phyloP scores from a whole-genome alignment of 495 filamentous ascomycete genomes.

The Arthonia radiata region DNA sequence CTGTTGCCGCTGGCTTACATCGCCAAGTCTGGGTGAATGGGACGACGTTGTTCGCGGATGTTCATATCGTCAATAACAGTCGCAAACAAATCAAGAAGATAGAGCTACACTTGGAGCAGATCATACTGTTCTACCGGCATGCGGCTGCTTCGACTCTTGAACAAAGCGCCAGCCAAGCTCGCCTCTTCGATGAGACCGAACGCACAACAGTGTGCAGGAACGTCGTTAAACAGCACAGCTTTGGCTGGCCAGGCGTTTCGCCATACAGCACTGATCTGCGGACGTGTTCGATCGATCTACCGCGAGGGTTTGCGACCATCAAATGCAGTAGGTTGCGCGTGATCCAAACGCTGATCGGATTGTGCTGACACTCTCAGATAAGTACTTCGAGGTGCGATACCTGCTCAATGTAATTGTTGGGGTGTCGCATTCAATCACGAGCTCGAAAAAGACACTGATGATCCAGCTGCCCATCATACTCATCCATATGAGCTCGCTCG shows the following conservation, averaged over 20 bases:
- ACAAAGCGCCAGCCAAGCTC: constrained; percentile 21
- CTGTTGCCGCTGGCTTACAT: constrained; percentile 27
- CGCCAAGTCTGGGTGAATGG: constrained; percentile 33
- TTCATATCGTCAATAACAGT: constrained; percentile 24
- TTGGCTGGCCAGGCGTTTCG: constrained; percentile 20
- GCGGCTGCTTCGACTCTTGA: constrained; percentile 23
- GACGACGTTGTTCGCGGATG: constrained; percentile 27
- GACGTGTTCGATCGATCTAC: constrained; percentile 26
- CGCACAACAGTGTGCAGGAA: constrained; percentile 17
- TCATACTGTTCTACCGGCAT: constrained; percentile 23
- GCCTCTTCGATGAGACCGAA: constrained; percentile 25
- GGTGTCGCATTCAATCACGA: constrained; percentile 11
- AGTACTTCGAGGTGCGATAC: constrained; percentile 27
- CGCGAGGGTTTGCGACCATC: constrained; percentile 23
- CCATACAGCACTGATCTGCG: constrained; percentile 20
- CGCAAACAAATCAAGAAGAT: constrained; percentile 21
- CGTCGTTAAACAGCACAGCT: constrained; percentile 15
- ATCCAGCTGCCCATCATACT: constrained; percentile 29
- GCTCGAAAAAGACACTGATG: constrained; percentile 18
- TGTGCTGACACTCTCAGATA: constrained; percentile 7
- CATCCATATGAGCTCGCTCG: constrained; percentile 33
- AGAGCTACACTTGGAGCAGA: constrained; percentile 22
- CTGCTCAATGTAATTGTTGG: constrained; percentile 24
- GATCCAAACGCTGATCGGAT: background rate
- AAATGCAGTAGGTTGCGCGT: constrained; percentile 14